Evolutionary conservation across 2,329 filamentous ascomycete species (phyloP).

Genomic region (Penicillium sp.): DNA sequence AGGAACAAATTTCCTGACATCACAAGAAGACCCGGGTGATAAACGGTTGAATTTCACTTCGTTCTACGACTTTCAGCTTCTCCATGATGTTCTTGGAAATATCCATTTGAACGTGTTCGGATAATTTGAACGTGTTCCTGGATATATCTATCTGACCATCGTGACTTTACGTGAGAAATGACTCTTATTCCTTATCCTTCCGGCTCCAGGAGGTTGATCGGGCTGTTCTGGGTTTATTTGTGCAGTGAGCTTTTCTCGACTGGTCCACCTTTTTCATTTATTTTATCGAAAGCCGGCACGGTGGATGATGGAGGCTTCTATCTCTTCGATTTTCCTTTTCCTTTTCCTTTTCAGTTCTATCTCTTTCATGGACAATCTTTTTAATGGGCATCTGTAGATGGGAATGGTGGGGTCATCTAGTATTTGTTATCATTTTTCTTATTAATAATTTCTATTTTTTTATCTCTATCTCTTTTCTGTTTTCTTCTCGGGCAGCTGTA

Average conservation of each 20-base stretch:
- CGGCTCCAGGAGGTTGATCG: background rate
- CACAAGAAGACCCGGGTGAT: background rate
- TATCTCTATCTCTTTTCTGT: background rate
- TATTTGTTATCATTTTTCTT: background rate
- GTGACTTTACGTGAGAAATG: background rate
- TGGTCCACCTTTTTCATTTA: background rate
- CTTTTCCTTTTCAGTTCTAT: background rate
- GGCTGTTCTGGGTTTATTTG: background rate
- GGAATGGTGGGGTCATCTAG: background rate
- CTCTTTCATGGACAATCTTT: background rate
- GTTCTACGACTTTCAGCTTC: background rate
- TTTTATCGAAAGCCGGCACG: background rate
- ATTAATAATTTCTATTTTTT: background rate
- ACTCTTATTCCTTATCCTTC: background rate
- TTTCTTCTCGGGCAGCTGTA: conserved; percentile 6
- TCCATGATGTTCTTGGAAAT: too few species aligned
- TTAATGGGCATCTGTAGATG: background rate
- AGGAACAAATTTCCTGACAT: background rate
- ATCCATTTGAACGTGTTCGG: too few species aligned
- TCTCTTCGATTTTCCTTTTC: background rate
- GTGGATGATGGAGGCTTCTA: too few species aligned
- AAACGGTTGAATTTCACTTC: background rate
- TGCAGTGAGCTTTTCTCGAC: background rate
- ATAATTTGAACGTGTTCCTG: too few species aligned
- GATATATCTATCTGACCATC: too few species aligned